Evolutionary conservation across 257 asterid genomes (phyloP), one percentile per base, ranked within the genome.

Genomic region (Echites panduratus): DNA sequence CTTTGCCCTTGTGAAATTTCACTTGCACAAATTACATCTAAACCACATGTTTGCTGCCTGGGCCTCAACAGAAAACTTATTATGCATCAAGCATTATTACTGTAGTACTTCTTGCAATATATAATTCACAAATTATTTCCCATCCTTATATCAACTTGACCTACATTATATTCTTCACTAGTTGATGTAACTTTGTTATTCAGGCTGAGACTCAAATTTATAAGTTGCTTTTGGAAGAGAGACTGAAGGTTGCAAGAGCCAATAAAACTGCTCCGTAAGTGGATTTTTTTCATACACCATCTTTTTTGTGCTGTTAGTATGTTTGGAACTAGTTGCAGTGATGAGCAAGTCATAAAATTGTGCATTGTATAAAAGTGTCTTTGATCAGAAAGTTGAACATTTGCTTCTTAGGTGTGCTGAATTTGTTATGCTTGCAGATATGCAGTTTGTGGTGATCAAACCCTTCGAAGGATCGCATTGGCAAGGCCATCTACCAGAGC

Each of bases 401-500:
- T 26, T 8, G 11, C 38, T 75, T 73, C n/a, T n/a, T n/a, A 73
- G 63, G 72, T 71, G 26, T 71, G 63, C 72, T 78, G 48, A 78
- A 57, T 53, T 19, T 17, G 72, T 73, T 57, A 32, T 61, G 65
- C 83, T 69, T 82, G 84, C 89, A 93, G 98, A 70, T 93, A 93
- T 82, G 97, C 98, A 82, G 78, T 93, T 78, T 93, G 96, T 76
- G 97, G 98, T 65, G 98, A 93, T 84, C 90, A 73, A 79, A 91
- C 98, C 75, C 82, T 93, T 82, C 85, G 86, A 87, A 89, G 87
- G 84, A 88, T 93, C 77, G 82, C 96, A 78, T 73, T 80, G 83
- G 77, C 80, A 53, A 85, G 98, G 87, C 98, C 98, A 66, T 91
- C 97, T 32, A 89, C 97, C 61, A 83, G 85, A 85, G 96, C 98